Conservation (phyloP, 2,329 filamentous ascomycete species). For the Talaromyces atroroseus region DNA sequence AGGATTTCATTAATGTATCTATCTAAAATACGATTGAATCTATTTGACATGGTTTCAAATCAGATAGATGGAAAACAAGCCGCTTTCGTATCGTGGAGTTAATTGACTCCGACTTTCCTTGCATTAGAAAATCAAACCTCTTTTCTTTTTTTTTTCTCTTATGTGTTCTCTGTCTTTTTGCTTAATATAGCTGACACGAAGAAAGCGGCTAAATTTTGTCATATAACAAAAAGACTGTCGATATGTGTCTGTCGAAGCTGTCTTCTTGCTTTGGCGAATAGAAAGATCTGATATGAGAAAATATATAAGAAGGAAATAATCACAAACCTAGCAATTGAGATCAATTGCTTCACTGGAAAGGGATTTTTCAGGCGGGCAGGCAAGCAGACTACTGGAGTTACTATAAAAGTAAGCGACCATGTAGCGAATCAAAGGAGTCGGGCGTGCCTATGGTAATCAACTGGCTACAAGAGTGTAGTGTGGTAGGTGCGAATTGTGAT, state of each 20-base stretch:
- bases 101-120: background rate
- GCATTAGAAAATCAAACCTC: background rate
- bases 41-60: slow-evolving; percentile 6
- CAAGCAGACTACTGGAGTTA: slow-evolving; percentile 17
- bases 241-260: background rate
- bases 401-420: slow-evolving; percentile 19
- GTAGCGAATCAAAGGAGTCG: slow-evolving; percentile 9
- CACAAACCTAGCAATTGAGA: slow-evolving; percentile 33
- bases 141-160: background rate
- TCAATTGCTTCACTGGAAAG: slow-evolving; percentile 15
- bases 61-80: background rate
- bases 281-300: slow-evolving; percentile 13
- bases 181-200: background rate
- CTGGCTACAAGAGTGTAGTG: slow-evolving; percentile 5
- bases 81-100: background rate
- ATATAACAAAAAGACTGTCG: background rate
- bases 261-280: slow-evolving; percentile 7
- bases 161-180: background rate
- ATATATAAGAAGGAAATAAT: slow-evolving; percentile 6
- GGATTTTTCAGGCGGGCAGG: slow-evolving; percentile 14
- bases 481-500: slow-evolving; percentile 6
- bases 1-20: slow-evolving; percentile 5
- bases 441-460: background rate
- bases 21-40: slow-evolving; percentile 9
- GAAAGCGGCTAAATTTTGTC: background rate